Percentiles rank a stretch among this genome's conserved stretches.
These are phyloP conservation scores for Blakeslea trispora DNA, from an alignment of 371 early-diverging fungal genomes.

Conservation along the genomic window DNA sequence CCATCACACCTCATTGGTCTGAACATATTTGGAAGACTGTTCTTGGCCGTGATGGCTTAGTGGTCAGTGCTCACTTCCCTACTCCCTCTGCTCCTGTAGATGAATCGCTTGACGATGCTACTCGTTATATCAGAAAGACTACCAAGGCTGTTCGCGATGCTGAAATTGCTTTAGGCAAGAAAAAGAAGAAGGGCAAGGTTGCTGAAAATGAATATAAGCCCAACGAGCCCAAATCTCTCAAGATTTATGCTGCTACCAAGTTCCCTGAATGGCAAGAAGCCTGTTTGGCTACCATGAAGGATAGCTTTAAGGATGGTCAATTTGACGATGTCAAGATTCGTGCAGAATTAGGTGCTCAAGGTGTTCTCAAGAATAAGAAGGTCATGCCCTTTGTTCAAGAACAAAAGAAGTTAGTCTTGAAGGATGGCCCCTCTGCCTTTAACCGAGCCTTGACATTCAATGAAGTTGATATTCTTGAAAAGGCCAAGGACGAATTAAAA, in stretches of 20 bases:
- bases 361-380: constrained; percentile 89
- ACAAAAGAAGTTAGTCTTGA: constrained; percentile 70
- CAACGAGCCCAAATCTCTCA: constrained; percentile 69
- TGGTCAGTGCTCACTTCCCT: constrained; percentile 80
- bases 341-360: constrained; percentile 66
- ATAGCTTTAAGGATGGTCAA: constrained; percentile 63
- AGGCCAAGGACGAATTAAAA: constrained; percentile 55
- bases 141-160: constrained; percentile 80
- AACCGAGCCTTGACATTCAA: constrained; percentile 80
- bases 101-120: constrained; percentile 69
- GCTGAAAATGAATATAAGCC: constrained; percentile 60
- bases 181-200: constrained; percentile 74
- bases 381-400: constrained; percentile 93
- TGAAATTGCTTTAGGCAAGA: constrained; percentile 78
- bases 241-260: constrained; percentile 73
- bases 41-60: constrained; percentile 73
- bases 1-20: constrained; percentile 93
- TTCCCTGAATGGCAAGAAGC: constrained; percentile 96
- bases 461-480: constrained; percentile 70
- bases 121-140: constrained; percentile 80
- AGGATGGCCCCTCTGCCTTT: constrained; percentile 73
- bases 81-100: constrained; percentile 58
- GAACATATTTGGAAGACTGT: constrained; percentile 87
- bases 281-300: constrained; percentile 69
- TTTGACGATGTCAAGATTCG: constrained; percentile 78